phyloP scores from a whole-genome alignment of 1,284 basidiomycete genomes.

The Malassezia furfur region DNA sequence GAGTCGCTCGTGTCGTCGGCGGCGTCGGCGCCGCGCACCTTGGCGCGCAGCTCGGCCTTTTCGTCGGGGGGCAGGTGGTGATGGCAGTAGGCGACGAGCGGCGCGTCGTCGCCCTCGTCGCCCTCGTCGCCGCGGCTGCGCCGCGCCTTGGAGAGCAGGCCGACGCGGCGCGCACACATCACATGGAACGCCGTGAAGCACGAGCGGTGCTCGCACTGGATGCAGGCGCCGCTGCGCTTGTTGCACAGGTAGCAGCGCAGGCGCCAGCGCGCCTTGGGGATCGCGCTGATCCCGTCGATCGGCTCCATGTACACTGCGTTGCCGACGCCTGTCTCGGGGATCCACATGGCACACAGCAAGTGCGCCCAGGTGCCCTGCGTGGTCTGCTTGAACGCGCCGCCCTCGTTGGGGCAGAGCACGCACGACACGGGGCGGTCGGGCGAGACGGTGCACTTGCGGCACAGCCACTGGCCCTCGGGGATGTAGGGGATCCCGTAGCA shows the following conservation, averaged over 20 bases:
- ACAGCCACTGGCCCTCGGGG: conserved; percentile 98
- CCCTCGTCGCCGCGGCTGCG: conserved; percentile 28
- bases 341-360: conserved; percentile 92
- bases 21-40: conserved; percentile 10
- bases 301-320: conserved; percentile 99
- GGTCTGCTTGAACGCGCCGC: conserved; percentile 97
- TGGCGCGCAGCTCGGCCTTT: conserved; percentile 20
- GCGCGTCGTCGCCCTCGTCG: conserved; percentile 22
- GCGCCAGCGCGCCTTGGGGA: conserved; percentile 87
- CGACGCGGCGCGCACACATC: conserved; percentile 67
- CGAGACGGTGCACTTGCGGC: conserved; percentile 93
- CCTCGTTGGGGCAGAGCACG: conserved; percentile 87
- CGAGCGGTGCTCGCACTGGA: conserved; percentile 83
- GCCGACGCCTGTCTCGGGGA: conserved; percentile 84
- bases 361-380: conserved; percentile 89
- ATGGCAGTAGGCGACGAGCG: conserved; percentile 38
- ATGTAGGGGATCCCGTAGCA: conserved; percentile 99
- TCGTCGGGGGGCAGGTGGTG: conserved; percentile 32
- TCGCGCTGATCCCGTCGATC: conserved; percentile 76
- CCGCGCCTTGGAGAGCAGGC: conserved; percentile 33
- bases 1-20: conserved; percentile 16
- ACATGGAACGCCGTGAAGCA: conserved; percentile 93
- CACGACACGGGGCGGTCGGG: conserved; percentile 92
- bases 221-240: conserved; percentile 75
- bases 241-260: conserved; percentile 77